Evolutionary conservation across 2,329 filamentous ascomycete species (phyloP).

Genomic region (Capronia coronata): DNA sequence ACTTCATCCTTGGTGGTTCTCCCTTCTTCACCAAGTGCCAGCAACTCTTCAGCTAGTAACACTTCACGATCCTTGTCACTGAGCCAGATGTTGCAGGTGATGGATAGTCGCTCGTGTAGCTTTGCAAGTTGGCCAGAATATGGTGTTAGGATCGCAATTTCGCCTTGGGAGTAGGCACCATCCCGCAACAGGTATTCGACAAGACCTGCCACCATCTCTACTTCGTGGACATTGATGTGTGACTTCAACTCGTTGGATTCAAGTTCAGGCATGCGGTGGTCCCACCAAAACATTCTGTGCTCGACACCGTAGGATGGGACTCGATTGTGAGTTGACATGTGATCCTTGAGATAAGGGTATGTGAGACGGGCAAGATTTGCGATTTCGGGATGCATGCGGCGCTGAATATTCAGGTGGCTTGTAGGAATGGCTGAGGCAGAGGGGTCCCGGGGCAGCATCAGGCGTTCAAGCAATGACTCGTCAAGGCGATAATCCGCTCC

Average conservation of each 20-base stretch:
- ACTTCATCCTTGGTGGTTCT: constrained; percentile 22
- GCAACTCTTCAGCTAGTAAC: constrained; percentile 26
- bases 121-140: constrained; percentile 31
- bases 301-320: constrained; percentile 25
- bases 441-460: constrained; percentile 32
- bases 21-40: constrained; percentile 21
- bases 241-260: constrained; percentile 26
- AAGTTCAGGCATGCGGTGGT: constrained; percentile 30
- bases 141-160: constrained; percentile 34
- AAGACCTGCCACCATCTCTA: constrained; percentile 30
- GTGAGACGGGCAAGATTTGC: constrained; percentile 29
- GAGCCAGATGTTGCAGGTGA: constrained; percentile 30
- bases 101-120: constrained; percentile 24
- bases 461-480: constrained; percentile 56
- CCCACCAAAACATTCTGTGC: constrained; percentile 31
- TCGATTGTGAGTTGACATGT: constrained; percentile 12
- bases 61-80: constrained; percentile 29
- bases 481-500: constrained; percentile 52
- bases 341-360: constrained; percentile 30
- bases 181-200: constrained; percentile 29
- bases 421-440: constrained; percentile 21
- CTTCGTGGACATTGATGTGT: constrained; percentile 30
- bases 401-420: constrained; percentile 29
- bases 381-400: constrained; percentile 33
- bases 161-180: constrained; percentile 28